Evolutionary conservation across 164 flowering plant genomes (phyloP).

Genomic region (Dillenia suffruticosa): DNA sequence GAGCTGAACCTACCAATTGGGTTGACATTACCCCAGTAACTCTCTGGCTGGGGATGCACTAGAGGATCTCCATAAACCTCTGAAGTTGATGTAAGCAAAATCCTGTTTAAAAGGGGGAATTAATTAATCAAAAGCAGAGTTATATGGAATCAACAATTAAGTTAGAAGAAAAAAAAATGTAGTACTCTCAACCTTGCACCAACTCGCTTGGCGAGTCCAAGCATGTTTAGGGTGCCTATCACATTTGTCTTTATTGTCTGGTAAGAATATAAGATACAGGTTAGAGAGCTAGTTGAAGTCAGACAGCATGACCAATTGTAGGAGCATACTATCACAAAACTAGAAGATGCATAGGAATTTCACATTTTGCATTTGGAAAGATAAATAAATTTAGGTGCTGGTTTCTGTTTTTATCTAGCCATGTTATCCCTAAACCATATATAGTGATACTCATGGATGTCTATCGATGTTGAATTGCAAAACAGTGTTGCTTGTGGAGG

Average conservation of each 20-base stretch:
- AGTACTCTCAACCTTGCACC: constrained; percentile 74
- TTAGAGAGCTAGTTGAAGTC: neutral
- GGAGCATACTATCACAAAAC: too few relatives aligned
- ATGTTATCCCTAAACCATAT: too few relatives aligned
- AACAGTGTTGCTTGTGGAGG: too few relatives aligned
- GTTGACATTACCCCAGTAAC: constrained; percentile 98
- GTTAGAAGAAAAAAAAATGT: neutral
- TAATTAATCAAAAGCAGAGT: constrained; percentile 1
- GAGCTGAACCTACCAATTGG: constrained; percentile 70
- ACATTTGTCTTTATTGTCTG: constrained; percentile 97
- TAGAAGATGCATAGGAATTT: too few relatives aligned
- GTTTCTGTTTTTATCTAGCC: too few relatives aligned
- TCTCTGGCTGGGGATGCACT: constrained; percentile 89
- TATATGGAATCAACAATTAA: neutral
- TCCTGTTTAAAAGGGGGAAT: constrained; percentile 33
- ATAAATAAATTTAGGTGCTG: too few relatives aligned
- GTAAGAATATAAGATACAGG: neutral
- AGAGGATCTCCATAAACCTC: constrained; percentile 99
- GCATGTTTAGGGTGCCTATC: constrained; percentile 95
- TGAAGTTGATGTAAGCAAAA: constrained; percentile 92
- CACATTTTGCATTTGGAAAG: too few relatives aligned
- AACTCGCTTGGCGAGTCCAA: constrained; percentile 97
- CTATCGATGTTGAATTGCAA: too few relatives aligned
- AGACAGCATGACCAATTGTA: too few relatives aligned
- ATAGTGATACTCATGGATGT: too few relatives aligned